Percentiles rank a stretch among this genome's conserved stretches.
phyloP scores from a whole-genome alignment of 768 basidiomycete species.

The Chalciporus chontae region DNA sequence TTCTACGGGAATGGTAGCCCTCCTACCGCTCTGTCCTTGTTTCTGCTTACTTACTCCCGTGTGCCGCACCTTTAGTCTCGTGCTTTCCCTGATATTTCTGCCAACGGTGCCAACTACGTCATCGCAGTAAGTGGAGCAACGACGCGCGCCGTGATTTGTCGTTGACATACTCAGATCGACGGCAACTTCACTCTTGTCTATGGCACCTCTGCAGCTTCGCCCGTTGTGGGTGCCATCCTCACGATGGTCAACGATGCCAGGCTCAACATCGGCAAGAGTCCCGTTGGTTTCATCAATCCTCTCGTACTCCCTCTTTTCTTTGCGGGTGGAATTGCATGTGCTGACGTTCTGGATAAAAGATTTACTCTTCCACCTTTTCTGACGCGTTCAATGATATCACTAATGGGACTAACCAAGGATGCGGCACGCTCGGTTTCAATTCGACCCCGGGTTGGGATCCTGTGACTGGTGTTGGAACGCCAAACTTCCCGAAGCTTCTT shows the following conservation, averaged over 20 bases:
- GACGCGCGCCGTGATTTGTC: not conserved
- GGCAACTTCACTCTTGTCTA: conserved; percentile 24
- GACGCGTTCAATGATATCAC: conserved; percentile 48
- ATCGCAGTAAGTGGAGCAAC: conserved; percentile 17
- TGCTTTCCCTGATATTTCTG: conserved; percentile 36
- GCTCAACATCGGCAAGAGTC: conserved; percentile 27
- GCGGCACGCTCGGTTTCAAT: conserved; percentile 38
- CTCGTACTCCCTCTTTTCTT: conserved; percentile 22
- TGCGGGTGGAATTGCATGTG: too few relatives aligned
- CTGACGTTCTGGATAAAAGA: conserved; percentile 26
- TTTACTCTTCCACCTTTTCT: conserved; percentile 40
- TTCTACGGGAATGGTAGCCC: conserved; percentile 23
- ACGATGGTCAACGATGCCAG: conserved; percentile 40
- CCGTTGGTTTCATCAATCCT: conserved; percentile 45
- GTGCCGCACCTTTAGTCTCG: conserved; percentile 27
- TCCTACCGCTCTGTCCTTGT: not conserved
- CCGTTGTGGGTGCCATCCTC: conserved; percentile 31
- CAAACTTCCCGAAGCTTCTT: conserved; percentile 39
- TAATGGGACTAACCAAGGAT: conserved; percentile 42
- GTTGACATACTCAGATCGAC: conserved; percentile 11
- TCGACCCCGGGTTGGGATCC: conserved; percentile 39
- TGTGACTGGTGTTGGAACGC: conserved; percentile 47
- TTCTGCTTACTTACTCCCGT: not conserved
- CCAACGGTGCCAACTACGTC: conserved; percentile 34
- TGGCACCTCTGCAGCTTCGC: conserved; percentile 35